Base-by-base conservation (phyloP, 441 rosid genomes). In the Rhodomyrtus psidioides region DNA sequence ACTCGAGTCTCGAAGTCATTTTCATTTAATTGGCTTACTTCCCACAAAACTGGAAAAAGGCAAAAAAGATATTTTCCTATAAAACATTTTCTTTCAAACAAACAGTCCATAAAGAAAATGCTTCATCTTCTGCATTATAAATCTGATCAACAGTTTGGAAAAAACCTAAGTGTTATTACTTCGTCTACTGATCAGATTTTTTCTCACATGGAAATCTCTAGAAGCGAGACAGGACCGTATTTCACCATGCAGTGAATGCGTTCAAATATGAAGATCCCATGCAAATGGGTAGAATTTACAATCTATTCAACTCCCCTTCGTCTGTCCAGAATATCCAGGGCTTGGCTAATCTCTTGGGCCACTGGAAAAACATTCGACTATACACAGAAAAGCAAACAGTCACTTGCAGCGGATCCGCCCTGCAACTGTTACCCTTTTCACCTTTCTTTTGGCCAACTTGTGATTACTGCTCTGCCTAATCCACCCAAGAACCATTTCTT, bases 401-500 rank as follows among this genome's bases (percentile, higher is more conserved):
- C n/a, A 6, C 0, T 62, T 30, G 24, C 79, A 28, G 4, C 3
- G 16, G 27, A 57, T 57, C 62, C 28, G 28, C 16, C 49, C 79
- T 12, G 5, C 9, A 14, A 70, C 49, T 10, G 5, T 39, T 34
- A 39, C 79, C 79, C 7, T 15, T 70, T 21, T 39, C 9, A 34
- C 49, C 49, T 70, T 70, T 39, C 79, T 30, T 70, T 70, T 34
- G 49, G 49, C 79, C 49, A 39, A 39, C 49, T 70, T 39, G 49
- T 1, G 16, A 34, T 28, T 16, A 28, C 44, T 19, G 42, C 10
- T 62, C 5, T 27, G 24, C 75, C 44, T 62, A 28, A 62, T 62
- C 75, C 75, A 4, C 88, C 84, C 81, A 83, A 23, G 90, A 55
- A 65, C 53, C 89, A 39, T 81, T 88, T 46, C 87, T 88, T 81